phyloP scores from a whole-genome alignment of 106 monocot genomes.

The Platanthera guangdongensis region DNA sequence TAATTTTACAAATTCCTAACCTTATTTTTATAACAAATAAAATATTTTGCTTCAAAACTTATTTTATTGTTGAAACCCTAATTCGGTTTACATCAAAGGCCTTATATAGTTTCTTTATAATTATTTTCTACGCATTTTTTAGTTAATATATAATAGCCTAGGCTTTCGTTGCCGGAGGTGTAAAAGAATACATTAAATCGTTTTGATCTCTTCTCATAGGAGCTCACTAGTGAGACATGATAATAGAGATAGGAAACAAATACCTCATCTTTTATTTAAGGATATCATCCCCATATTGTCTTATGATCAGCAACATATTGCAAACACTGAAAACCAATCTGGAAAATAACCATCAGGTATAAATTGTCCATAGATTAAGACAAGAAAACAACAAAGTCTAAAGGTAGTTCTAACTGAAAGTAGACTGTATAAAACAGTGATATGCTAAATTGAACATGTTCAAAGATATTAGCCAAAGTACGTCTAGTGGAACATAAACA shows the following conservation, averaged over 20 bases:
- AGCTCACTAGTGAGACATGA: too few relatives aligned
- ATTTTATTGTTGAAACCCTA: too few relatives aligned
- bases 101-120: too few relatives aligned
- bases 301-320: constrained; percentile 80
- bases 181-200: too few relatives aligned
- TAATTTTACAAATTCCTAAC: too few relatives aligned
- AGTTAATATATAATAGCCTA: too few relatives aligned
- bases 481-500: not conserved
- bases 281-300: constrained; percentile 84
- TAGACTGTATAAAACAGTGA: not conserved
- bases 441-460: not conserved
- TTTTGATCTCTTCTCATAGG: too few relatives aligned
- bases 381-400: not conserved
- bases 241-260: constrained; percentile 1
- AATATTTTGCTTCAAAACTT: too few relatives aligned
- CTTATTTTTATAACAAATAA: too few relatives aligned
- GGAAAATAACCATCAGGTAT: constrained; percentile 11
- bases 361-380: not conserved
- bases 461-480: not conserved
- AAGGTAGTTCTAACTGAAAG: not conserved
- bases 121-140: too few relatives aligned
- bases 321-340: constrained; percentile 82
- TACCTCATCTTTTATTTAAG: constrained; percentile 92
- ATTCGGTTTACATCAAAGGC: too few relatives aligned
- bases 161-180: too few relatives aligned